Percentiles rank a stretch among this genome's conserved stretches.
These are phyloP conservation scores for Francoa sonchifolia DNA, from an alignment of 441 rosid species.

Conservation along the genomic window DNA sequence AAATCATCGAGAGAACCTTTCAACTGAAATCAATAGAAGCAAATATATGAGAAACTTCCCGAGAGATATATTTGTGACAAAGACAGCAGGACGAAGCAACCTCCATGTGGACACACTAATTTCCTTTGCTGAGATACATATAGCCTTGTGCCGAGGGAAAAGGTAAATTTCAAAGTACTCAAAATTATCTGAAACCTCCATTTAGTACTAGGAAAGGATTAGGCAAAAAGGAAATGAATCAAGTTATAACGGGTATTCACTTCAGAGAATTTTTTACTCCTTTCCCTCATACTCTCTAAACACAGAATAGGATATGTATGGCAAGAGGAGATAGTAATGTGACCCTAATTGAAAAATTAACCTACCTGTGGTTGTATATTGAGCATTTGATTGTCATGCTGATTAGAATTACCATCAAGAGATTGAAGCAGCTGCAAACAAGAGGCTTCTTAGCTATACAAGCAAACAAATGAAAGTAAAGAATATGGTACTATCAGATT, in stretches of 20 bases:
- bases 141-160: constrained; percentile 33
- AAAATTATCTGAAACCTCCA: neutral
- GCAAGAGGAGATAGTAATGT: constrained; percentile 1
- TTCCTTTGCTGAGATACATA: constrained; percentile 31
- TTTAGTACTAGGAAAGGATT: constrained; percentile 3
- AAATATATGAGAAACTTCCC: constrained; percentile 9
- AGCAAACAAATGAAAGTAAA: constrained; percentile 9
- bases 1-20: constrained; percentile 44
- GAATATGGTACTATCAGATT: constrained; percentile 9
- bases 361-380: constrained; percentile 47
- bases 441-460: constrained; percentile 7
- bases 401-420: constrained; percentile 39
- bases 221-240: constrained; percentile 3
- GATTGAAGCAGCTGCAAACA: constrained; percentile 53
- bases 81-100: constrained; percentile 27
- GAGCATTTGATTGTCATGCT: constrained; percentile 23
- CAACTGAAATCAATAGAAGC: constrained; percentile 36
- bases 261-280: neutral
- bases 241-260: constrained; percentile 1
- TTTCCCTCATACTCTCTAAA: neutral
- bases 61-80: constrained; percentile 8
- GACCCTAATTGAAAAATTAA: constrained; percentile 6
- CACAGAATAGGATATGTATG: neutral
- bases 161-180: neutral
- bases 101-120: constrained; percentile 47